phyloP scores from a whole-genome alignment of 345 rosid species.

The Theobroma cacao region DNA sequence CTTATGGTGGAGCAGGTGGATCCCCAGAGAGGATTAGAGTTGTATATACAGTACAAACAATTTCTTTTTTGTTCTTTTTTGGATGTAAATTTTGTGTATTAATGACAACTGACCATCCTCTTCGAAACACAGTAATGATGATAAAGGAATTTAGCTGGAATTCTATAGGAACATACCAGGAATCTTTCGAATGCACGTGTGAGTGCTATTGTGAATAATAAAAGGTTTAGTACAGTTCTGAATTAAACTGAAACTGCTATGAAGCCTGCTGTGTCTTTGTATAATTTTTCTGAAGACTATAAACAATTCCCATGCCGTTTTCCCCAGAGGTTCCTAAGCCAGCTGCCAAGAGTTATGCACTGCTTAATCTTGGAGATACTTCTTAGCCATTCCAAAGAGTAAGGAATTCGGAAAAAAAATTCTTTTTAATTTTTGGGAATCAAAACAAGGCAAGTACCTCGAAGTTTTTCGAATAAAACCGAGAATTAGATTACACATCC shows the following conservation, averaged over 20 bases:
- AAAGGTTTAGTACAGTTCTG: background rate
- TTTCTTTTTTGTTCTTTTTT: background rate
- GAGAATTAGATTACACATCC: too few species aligned
- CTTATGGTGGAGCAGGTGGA: conserved; percentile 98
- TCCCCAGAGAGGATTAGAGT: conserved; percentile 74
- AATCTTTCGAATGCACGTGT: conserved; percentile 26
- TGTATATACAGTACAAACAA: conserved; percentile 29
- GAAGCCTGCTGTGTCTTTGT: conserved; percentile 11
- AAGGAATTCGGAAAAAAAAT: background rate
- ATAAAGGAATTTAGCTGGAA: conserved; percentile 30
- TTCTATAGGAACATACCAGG: conserved; percentile 23
- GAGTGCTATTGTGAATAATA: background rate
- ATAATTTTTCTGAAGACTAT: background rate
- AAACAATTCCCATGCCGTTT: background rate
- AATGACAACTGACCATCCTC: background rate
- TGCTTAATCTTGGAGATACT: background rate
- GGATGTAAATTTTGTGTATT: conserved; percentile 28
- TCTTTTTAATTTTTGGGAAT: too few species aligned
- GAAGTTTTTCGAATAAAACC: too few species aligned
- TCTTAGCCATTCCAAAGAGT: background rate
- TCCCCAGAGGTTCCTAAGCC: conserved; percentile 2
- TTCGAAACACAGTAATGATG: conserved; percentile 15
- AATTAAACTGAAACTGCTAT: conserved; percentile 18
- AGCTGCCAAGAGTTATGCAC: background rate
- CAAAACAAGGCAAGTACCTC: too few species aligned